Percentiles rank a stretch among this genome's conserved stretches.
Conservation (phyloP, 1,139 yeast genomes). For the Citeromyces hawaiiensis region DNA sequence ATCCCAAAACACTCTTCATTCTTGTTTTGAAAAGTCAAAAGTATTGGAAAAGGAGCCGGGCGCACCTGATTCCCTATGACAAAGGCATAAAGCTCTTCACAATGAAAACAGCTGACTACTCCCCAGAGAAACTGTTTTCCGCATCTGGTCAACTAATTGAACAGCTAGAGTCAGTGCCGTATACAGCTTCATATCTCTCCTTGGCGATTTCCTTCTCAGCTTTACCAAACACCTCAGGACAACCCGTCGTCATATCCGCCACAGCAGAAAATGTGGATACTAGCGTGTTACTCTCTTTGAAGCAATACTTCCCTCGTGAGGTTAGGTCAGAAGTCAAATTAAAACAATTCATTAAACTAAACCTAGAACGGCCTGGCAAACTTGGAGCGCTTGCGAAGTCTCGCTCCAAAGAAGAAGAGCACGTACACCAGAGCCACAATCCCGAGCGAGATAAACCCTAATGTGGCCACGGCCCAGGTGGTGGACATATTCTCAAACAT, state of each 20-base stretch:
- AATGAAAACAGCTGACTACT: too few species aligned
- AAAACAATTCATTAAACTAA: too few species aligned
- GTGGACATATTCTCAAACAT: constrained; percentile 34
- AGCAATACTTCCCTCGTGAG: constrained; percentile 51
- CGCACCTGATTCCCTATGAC: too few species aligned
- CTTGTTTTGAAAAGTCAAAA: too few species aligned
- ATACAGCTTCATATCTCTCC: constrained; percentile 20
- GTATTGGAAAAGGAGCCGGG: too few species aligned
- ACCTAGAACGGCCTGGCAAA: constrained; percentile 25
- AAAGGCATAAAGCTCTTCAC: too few species aligned
- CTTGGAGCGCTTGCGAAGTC: constrained; percentile 26
- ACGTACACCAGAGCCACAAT: constrained; percentile 34
- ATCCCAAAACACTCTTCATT: too few species aligned
- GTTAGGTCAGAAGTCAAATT: constrained; percentile 51
- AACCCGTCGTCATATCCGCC: constrained; percentile 39
- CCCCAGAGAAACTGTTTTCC: too few species aligned
- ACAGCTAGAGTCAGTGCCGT: constrained; percentile 1
- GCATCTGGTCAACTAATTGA: not conserved
- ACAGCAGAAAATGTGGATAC: constrained; percentile 47
- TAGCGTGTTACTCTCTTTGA: constrained; percentile 38
- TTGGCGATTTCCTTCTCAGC: constrained; percentile 39
- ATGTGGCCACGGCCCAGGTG: constrained; percentile 33
- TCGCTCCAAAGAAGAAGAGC: constrained; percentile 30
- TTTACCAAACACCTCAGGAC: too few species aligned
- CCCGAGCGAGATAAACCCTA: constrained; percentile 29